A percentile compares a stretch with the other conserved stretches of the same genome.
Conservation (phyloP, 129 eudicot species). For the Helianthus tuberosus region DNA sequence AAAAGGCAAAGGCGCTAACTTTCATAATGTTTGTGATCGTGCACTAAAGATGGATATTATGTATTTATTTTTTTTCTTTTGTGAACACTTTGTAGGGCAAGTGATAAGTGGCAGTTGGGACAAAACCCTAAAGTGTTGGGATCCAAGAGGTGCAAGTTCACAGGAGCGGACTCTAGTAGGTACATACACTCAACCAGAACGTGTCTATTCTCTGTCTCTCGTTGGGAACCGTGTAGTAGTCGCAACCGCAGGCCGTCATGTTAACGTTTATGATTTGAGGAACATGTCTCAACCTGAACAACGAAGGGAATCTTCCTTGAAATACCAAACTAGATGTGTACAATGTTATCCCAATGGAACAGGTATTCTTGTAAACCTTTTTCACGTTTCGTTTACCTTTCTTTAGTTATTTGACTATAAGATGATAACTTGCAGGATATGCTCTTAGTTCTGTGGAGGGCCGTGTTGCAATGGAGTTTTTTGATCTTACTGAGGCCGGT, state of each 20-base stretch:
- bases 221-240: slow-evolving; percentile 90
- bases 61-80: neutral
- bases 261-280: slow-evolving; percentile 90
- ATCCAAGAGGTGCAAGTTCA: slow-evolving; percentile 96
- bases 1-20: neutral
- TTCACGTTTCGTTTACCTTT: neutral
- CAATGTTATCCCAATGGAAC: slow-evolving; percentile 96
- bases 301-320: slow-evolving; percentile 83
- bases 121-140: slow-evolving; percentile 96
- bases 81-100: slow-evolving; percentile 59
- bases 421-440: slow-evolving; percentile 61
- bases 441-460: slow-evolving; percentile 98
- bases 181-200: slow-evolving; percentile 91
- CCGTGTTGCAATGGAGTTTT: slow-evolving; percentile 95
- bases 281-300: slow-evolving; percentile 98
- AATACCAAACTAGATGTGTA: slow-evolving; percentile 96
- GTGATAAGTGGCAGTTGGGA: slow-evolving; percentile 98
- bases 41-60: neutral
- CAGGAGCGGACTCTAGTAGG: slow-evolving; percentile 86
- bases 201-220: slow-evolving; percentile 89
- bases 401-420: neutral
- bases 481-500: slow-evolving; percentile 85
- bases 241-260: slow-evolving; percentile 97
- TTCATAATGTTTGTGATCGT: neutral
- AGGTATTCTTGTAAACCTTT: slow-evolving; percentile 40